These are phyloP conservation scores for Tricholoma furcatifolium DNA, from an alignment of 768 basidiomycete species.

Conservation along the genomic window DNA sequence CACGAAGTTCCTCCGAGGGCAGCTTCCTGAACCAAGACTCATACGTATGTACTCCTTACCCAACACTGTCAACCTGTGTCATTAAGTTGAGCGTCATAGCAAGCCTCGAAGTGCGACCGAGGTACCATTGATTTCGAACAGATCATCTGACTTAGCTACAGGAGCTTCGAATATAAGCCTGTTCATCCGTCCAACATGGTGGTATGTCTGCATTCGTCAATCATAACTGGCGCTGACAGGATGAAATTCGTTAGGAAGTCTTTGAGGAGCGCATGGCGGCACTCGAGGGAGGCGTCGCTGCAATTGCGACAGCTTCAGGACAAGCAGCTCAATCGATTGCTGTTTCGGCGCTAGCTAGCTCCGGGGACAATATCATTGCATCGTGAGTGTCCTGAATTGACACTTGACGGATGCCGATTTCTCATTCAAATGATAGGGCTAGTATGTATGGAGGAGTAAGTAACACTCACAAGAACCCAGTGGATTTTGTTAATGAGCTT, in stretches of 20 bases:
- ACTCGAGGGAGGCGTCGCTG: conserved; percentile 74
- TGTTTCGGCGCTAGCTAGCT: conserved; percentile 53
- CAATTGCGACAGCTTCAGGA: conserved; percentile 71
- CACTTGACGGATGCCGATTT: not conserved
- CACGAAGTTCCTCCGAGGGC: not conserved
- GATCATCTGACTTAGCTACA: too few species aligned
- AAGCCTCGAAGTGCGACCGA: not conserved
- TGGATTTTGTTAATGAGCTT: too few species aligned
- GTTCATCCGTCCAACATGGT: not conserved
- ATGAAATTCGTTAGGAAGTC: conserved; percentile 39
- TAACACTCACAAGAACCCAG: not conserved
- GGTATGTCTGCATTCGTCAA: not conserved
- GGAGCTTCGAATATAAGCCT: too few species aligned
- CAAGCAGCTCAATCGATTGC: conserved; percentile 78
- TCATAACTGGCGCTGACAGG: not conserved
- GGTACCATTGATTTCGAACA: not conserved
- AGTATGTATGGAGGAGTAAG: conserved; percentile 59
- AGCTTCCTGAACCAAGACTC: not conserved
- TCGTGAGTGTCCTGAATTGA: conserved; percentile 39
- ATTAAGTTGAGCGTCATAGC: not conserved
- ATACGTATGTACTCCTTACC: not conserved
- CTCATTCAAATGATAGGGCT: conserved; percentile 35
- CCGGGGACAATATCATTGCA: conserved; percentile 78
- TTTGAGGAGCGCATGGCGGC: conserved; percentile 80
- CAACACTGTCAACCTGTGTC: not conserved